phyloP scores from a whole-genome alignment of 352 stramenopile genomes.

The Phytophthora litchii region DNA sequence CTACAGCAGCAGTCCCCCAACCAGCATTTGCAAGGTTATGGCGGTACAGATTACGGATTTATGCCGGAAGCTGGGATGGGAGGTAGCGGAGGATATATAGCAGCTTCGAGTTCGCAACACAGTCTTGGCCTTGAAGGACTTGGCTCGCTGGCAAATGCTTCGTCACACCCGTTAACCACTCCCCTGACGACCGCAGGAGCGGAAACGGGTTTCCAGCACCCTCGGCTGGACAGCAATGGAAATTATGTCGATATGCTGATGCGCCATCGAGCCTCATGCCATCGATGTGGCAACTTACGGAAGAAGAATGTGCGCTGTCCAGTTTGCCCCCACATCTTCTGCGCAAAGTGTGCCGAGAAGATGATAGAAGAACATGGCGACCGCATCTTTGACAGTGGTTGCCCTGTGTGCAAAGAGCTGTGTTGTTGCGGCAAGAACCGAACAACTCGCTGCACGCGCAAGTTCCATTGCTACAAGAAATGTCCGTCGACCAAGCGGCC shows the following conservation, averaged over 20 bases:
- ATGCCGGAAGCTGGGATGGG: slow-evolving; percentile 8
- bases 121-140: slow-evolving; percentile 18
- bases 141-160: slow-evolving; percentile 6
- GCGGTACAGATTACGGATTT: slow-evolving; percentile 18
- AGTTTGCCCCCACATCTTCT: slow-evolving; percentile 90
- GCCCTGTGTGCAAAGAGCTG: slow-evolving; percentile 86
- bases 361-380: slow-evolving; percentile 88
- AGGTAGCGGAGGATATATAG: slow-evolving; percentile 19
- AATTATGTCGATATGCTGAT: slow-evolving; percentile 51
- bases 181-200: not conserved
- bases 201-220: slow-evolving; percentile 13
- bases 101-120: slow-evolving; percentile 8
- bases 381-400: slow-evolving; percentile 77
- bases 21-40: slow-evolving; percentile 25
- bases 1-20: slow-evolving; percentile 19
- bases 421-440: slow-evolving; percentile 91
- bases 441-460: slow-evolving; percentile 65
- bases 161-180: slow-evolving; percentile 7
- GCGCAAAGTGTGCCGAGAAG: slow-evolving; percentile 88
- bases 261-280: slow-evolving; percentile 83
- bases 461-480: slow-evolving; percentile 93
- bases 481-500: slow-evolving; percentile 81
- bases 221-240: slow-evolving; percentile 22
- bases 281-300: slow-evolving; percentile 88
- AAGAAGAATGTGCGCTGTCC: slow-evolving; percentile 88